Evolutionary conservation across 1,284 basidiomycete genomes (phyloP).

Genomic region (Moniliophthora roreri): DNA sequence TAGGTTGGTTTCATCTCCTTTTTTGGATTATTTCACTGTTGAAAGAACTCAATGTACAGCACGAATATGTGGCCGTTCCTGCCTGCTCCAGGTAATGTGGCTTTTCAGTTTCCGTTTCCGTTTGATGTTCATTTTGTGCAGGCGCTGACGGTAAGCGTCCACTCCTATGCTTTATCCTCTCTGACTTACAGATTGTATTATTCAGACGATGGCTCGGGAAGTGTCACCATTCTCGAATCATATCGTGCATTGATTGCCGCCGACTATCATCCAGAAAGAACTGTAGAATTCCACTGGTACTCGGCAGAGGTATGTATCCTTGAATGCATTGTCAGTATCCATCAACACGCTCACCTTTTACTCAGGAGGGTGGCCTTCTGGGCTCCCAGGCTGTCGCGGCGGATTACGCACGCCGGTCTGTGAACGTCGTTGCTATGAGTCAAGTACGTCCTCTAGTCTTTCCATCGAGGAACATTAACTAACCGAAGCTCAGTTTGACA

Average conservation of each 20-base stretch:
- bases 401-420: constrained; percentile 64
- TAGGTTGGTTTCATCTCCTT: constrained; percentile 43
- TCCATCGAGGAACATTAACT: not conserved
- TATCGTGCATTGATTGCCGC: constrained; percentile 82
- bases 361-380: constrained; percentile 88
- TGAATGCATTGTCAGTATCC: not conserved
- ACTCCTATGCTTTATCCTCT: not conserved
- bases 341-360: not conserved
- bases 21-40: constrained; percentile 8
- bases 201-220: constrained; percentile 89
- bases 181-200: not conserved
- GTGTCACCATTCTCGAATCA: constrained; percentile 88
- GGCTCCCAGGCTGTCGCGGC: constrained; percentile 91
- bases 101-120: constrained; percentile 6
- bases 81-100: constrained; percentile 72
- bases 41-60: constrained; percentile 33
- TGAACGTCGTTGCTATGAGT: constrained; percentile 86
- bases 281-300: constrained; percentile 96
- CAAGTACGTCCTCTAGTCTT: constrained; percentile 49
- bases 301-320: constrained; percentile 70
- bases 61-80: constrained; percentile 89
- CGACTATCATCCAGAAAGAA: constrained; percentile 73
- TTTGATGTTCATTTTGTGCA: constrained; percentile 36
- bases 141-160: constrained; percentile 68
- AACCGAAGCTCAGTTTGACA: constrained; percentile 67